Percentiles rank a stretch among this genome's conserved stretches.
These are phyloP conservation scores for Pseudocercospora musae DNA, from an alignment of 2,329 filamentous ascomycete species.

Conservation along the genomic window DNA sequence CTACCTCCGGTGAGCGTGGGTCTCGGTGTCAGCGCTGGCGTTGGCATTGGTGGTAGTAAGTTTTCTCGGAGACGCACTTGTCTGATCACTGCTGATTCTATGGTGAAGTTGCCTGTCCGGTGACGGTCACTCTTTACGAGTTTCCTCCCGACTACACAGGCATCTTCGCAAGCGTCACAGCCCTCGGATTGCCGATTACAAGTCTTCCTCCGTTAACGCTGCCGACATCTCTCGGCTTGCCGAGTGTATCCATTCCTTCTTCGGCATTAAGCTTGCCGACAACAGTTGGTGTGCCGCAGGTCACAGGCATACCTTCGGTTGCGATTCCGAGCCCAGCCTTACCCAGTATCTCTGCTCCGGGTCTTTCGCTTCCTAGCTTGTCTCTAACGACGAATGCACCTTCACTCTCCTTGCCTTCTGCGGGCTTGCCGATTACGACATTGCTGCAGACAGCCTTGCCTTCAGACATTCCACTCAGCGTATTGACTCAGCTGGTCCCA, in stretches of 20 bases:
- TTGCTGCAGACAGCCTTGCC: not conserved
- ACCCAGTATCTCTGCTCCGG: not conserved
- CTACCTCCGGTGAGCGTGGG: not conserved
- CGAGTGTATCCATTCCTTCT: not conserved
- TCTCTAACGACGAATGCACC: not conserved
- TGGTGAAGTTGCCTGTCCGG: conserved; percentile 7
- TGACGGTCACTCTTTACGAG: conserved; percentile 12
- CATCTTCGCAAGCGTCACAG: conserved; percentile 15
- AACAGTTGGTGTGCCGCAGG: not conserved
- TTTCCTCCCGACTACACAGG: conserved; percentile 21
- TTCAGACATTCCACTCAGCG: not conserved
- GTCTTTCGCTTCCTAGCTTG: not conserved
- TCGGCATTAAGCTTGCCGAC: not conserved
- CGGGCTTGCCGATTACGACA: not conserved
- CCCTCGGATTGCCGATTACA: conserved; percentile 9
- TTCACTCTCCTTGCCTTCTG: not conserved
- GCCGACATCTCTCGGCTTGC: not conserved
- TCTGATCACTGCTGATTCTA: conserved; percentile 1
- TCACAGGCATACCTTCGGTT: not conserved
- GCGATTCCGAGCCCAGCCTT: not conserved
- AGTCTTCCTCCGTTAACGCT: conserved; percentile 4
- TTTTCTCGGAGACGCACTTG: not conserved
- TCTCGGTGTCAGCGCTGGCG: not conserved
- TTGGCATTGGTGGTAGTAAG: not conserved
- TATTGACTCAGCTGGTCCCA: not conserved